These are phyloP conservation scores for Lentinula sp. DNA, from an alignment of 768 basidiomycete genomes.

Conservation along the genomic window DNA sequence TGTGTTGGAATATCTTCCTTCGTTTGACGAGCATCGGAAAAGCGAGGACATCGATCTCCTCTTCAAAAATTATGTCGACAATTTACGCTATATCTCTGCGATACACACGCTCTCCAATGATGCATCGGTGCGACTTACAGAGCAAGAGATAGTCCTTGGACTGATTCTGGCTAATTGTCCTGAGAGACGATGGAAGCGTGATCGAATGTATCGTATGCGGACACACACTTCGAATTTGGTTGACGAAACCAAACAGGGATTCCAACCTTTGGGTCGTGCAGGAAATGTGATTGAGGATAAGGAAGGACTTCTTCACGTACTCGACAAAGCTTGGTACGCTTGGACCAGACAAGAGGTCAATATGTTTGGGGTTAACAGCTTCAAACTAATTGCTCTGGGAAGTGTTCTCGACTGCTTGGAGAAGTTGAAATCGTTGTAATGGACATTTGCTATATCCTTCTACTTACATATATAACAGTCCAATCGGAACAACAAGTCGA, in stretches of 20 bases:
- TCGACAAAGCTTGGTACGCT: slow-evolving; percentile 56
- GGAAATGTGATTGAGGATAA: slow-evolving; percentile 17
- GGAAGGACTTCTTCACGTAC: slow-evolving; percentile 25
- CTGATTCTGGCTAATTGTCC: slow-evolving; percentile 68
- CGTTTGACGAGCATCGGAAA: slow-evolving; percentile 16
- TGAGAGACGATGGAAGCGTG: slow-evolving; percentile 53
- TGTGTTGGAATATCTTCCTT: slow-evolving; percentile 17
- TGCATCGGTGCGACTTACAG: slow-evolving; percentile 49
- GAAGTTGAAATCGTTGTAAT: slow-evolving; percentile 14
- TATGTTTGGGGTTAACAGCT: slow-evolving; percentile 53
- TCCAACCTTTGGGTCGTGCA: slow-evolving; percentile 18
- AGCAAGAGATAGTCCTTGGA: slow-evolving; percentile 72
- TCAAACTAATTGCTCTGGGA: slow-evolving; percentile 59
- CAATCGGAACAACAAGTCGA: too few species aligned
- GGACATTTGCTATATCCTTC: background rate
- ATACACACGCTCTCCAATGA: slow-evolving; percentile 60
- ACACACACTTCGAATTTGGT: slow-evolving; percentile 49
- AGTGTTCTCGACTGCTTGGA: slow-evolving; percentile 56
- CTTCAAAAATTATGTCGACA: slow-evolving; percentile 51
- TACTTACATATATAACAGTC: background rate
- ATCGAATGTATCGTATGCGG: slow-evolving; percentile 57
- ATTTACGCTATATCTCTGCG: slow-evolving; percentile 63
- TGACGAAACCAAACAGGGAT: slow-evolving; percentile 36
- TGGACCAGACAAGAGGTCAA: slow-evolving; percentile 49
- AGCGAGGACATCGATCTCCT: slow-evolving; percentile 25